Conservation (phyloP, 2,329 filamentous ascomycete species). For the Sclerotinia subarctica region DNA sequence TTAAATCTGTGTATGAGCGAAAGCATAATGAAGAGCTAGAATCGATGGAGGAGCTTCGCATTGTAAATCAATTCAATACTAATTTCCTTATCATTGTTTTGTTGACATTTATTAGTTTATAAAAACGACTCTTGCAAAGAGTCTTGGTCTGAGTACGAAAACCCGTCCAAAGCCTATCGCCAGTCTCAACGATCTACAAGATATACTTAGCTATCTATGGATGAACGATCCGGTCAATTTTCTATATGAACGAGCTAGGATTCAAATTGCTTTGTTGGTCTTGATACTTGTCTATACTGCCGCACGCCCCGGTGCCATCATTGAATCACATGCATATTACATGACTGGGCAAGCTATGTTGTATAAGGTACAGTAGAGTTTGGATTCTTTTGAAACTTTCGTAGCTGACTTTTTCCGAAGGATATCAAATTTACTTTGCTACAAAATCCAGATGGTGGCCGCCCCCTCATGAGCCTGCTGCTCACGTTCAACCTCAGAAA, state of each 20-base stretch:
- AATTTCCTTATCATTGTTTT: background rate
- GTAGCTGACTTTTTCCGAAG: background rate
- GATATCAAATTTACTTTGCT: background rate
- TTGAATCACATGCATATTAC: background rate
- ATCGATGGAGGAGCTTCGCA: background rate
- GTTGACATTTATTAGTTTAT: background rate
- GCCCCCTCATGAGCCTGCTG: background rate
- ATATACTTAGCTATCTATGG: background rate
- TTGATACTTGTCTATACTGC: background rate
- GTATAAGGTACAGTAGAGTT: background rate
- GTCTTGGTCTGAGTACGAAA: background rate
- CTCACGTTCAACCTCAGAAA: background rate
- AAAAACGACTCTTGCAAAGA: background rate
- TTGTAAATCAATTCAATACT: background rate
- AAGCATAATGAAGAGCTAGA: background rate
- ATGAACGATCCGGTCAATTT: background rate
- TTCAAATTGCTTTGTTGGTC: background rate
- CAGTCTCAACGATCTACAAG: background rate
- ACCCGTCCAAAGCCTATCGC: background rate
- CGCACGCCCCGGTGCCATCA: background rate
- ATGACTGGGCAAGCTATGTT: background rate
- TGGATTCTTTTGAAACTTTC: background rate
- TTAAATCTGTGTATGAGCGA: background rate
- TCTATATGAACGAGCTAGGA: background rate
- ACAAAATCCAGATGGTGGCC: background rate